These are phyloP conservation scores for Amanita pallidorosea DNA, from an alignment of 768 basidiomycete genomes.

Conservation along the genomic window DNA sequence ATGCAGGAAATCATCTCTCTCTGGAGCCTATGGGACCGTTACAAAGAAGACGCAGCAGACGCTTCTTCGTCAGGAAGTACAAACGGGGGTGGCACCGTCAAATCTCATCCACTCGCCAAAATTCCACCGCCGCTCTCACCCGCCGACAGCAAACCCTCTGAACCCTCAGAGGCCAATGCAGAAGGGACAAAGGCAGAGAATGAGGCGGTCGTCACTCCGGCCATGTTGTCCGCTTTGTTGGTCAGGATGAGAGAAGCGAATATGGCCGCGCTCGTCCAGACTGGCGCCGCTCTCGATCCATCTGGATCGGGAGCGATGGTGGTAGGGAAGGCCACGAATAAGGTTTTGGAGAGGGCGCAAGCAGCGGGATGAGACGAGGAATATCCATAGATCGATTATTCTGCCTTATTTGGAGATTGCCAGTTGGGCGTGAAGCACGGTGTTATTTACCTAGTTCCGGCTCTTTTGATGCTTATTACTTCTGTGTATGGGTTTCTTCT, in stretches of 20 bases:
- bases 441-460: no score
- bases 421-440: no score
- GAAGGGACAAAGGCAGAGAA: background rate
- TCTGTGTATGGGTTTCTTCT: no score
- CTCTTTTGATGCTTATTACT: no score
- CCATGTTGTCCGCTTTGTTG: slow-evolving; percentile 44
- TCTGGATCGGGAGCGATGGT: background rate
- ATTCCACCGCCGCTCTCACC: no score
- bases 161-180: background rate
- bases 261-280: slow-evolving; percentile 34
- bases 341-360: slow-evolving; percentile 63
- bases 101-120: background rate
- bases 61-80: slow-evolving; percentile 10
- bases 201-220: slow-evolving; percentile 34
- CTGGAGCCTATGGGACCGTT: slow-evolving; percentile 83
- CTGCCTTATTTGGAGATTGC: no score
- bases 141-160: background rate
- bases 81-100: background rate
- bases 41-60: slow-evolving; percentile 48
- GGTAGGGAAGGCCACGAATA: slow-evolving; percentile 35
- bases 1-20: slow-evolving; percentile 86
- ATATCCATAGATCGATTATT: no score
- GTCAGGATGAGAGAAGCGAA: slow-evolving; percentile 57
- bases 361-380: slow-evolving; percentile 33
- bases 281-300: background rate